Percentiles rank a stretch among this genome's conserved stretches.
phyloP scores from a whole-genome alignment of 2,329 filamentous ascomycete species.

The Venturiaceae sp. region DNA sequence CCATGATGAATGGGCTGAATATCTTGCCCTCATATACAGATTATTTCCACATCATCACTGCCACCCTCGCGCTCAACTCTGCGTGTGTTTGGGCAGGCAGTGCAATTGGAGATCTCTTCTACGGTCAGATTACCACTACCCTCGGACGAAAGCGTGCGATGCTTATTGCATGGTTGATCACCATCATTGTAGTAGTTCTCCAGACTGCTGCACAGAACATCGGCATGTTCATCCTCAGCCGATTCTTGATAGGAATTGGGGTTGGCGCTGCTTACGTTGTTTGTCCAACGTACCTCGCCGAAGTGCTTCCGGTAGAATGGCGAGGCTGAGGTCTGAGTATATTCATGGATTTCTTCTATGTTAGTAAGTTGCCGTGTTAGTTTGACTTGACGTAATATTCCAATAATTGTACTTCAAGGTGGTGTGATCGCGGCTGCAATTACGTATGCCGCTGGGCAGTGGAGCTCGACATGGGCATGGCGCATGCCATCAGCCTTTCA shows the following conservation, averaged over 20 bases:
- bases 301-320: slow-evolving; percentile 36
- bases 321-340: slow-evolving; percentile 34
- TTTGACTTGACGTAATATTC: too few relatives aligned
- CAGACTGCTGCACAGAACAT: slow-evolving; percentile 41
- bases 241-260: slow-evolving; percentile 40
- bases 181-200: slow-evolving; percentile 34
- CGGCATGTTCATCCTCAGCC: slow-evolving; percentile 39
- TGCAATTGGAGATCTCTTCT: slow-evolving; percentile 34
- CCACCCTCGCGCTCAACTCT: slow-evolving; percentile 45
- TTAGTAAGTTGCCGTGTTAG: too few relatives aligned
- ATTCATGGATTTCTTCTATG: too few relatives aligned
- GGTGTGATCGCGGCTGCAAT: too few relatives aligned
- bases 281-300: slow-evolving; percentile 38
- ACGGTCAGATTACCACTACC: slow-evolving; percentile 31
- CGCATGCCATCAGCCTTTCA: too few relatives aligned
- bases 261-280: slow-evolving; percentile 32
- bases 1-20: too few relatives aligned
- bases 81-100: slow-evolving; percentile 44
- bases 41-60: slow-evolving; percentile 44
- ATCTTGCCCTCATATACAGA: slow-evolving; percentile 47
- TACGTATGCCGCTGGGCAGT: too few relatives aligned
- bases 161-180: slow-evolving; percentile 30
- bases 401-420: too few relatives aligned
- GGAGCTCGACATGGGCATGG: too few relatives aligned
- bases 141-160: slow-evolving; percentile 35